These are phyloP conservation scores for Beta corolliflora DNA, from an alignment of 179 eudicot genomes.

Conservation along the genomic window DNA sequence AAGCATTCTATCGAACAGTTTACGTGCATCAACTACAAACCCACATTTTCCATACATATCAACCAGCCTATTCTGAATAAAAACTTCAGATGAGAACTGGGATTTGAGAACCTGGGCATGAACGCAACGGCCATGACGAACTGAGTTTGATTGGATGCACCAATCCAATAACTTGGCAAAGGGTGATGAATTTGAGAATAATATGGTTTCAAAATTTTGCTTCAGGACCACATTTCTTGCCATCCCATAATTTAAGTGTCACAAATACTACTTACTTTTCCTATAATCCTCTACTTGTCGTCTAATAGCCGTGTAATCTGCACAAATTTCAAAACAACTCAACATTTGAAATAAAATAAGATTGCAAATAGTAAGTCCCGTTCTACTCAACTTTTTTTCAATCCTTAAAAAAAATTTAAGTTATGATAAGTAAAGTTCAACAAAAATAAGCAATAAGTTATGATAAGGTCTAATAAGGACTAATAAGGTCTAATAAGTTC, in stretches of 20 bases:
- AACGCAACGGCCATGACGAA: conserved; percentile 37
- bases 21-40: conserved; percentile 46
- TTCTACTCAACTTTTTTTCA: no score
- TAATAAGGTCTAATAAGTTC: no score
- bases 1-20: conserved; percentile 73
- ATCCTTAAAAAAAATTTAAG: no score
- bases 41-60: conserved; percentile 74
- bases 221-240: conserved; percentile 44
- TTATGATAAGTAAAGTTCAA: no score
- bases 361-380: no score
- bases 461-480: no score
- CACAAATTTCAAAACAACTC: no score
- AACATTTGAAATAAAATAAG: no score
- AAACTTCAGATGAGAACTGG: conserved; percentile 55
- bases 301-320: no score
- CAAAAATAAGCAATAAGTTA: no score
- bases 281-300: no score
- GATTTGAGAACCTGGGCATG: conserved; percentile 63
- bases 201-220: conserved; percentile 33
- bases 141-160: conserved; percentile 57
- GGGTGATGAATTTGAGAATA: conserved; percentile 53
- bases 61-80: conserved; percentile 71
- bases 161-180: conserved; percentile 60
- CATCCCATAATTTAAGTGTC: conserved; percentile 43
- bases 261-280: no score